Percentiles rank a stretch among this genome's conserved stretches.
phyloP scores from a whole-genome alignment of 2,329 filamentous ascomycete species.

The Verticillium nubilum region DNA sequence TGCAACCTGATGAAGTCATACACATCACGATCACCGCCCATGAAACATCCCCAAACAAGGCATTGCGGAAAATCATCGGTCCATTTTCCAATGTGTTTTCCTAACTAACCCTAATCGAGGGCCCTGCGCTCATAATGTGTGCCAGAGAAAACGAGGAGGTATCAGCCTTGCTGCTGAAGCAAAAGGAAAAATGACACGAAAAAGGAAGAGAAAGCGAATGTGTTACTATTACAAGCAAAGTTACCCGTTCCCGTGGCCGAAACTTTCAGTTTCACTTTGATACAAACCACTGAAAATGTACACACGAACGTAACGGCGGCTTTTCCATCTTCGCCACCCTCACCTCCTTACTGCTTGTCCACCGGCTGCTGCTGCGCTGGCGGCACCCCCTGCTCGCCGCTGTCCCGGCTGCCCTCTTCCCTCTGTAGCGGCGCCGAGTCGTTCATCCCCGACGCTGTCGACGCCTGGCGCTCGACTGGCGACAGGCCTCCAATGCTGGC shows the following conservation, averaged over 20 bases:
- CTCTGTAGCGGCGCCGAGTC: background rate
- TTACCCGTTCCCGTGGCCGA: background rate
- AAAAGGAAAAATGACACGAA: background rate
- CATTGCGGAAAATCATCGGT: background rate
- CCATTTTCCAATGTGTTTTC: background rate
- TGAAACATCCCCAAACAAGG: background rate
- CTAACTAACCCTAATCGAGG: background rate
- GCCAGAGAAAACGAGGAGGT: background rate
- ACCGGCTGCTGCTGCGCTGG: background rate
- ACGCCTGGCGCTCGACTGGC: slow-evolving; percentile 6
- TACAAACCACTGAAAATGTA: background rate
- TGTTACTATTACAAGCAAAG: background rate
- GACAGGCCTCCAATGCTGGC: slow-evolving; percentile 14
- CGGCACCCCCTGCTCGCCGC: background rate
- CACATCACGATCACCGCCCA: background rate
- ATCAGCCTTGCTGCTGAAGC: background rate
- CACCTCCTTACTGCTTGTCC: background rate
- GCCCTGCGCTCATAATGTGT: background rate
- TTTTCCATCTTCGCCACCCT: background rate
- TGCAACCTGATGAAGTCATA: background rate
- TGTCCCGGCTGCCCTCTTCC: background rate
- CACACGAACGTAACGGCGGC: background rate
- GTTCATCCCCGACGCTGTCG: background rate
- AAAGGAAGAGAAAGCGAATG: background rate
- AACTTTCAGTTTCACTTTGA: background rate